Evolutionary conservation across 306 rosid species (phyloP).

Genomic region (Rubus idaeus): DNA sequence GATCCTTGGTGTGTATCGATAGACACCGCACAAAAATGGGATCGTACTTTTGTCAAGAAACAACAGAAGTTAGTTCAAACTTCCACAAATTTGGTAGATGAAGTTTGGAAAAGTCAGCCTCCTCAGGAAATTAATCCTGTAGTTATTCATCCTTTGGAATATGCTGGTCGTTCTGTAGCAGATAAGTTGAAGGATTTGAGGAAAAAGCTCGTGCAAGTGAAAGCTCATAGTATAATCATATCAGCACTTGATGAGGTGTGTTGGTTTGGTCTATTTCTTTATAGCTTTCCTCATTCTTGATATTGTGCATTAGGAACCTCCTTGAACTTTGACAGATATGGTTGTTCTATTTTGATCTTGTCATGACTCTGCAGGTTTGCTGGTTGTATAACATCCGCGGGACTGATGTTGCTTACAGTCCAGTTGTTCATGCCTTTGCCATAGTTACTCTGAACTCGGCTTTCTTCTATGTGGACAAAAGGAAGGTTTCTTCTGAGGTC

Average conservation of each 20-base stretch:
- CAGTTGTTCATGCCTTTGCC: conserved; percentile 92
- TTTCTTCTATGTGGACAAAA: conserved; percentile 77
- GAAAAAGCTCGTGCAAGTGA: conserved; percentile 53
- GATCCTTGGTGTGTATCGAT: conserved; percentile 95
- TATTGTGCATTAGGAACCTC: not conserved
- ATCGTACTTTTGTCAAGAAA: conserved; percentile 59
- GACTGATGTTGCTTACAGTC: conserved; percentile 86
- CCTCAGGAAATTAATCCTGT: conserved; percentile 58
- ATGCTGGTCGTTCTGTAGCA: conserved; percentile 71
- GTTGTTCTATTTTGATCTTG: conserved; percentile 22
- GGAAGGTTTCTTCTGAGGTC: conserved; percentile 84
- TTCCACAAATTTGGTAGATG: conserved; percentile 79
- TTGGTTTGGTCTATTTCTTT: conserved; percentile 16
- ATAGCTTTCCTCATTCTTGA: not conserved
- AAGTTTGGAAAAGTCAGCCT: conserved; percentile 82
- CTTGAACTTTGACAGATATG: conserved; percentile 2
- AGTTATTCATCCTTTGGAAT: conserved; percentile 62
- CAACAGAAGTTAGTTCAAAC: conserved; percentile 86
- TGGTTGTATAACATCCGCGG: conserved; percentile 97
- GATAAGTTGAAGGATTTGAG: conserved; percentile 82
- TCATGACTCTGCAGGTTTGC: conserved; percentile 66
- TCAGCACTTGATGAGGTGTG: conserved; percentile 89
- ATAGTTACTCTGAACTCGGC: conserved; percentile 65
- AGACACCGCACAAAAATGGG: conserved; percentile 84
- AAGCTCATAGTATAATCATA: conserved; percentile 65